Evolutionary conservation across 176 grass and related monocot species (phyloP).

Genomic region (Hordeum marinum): DNA sequence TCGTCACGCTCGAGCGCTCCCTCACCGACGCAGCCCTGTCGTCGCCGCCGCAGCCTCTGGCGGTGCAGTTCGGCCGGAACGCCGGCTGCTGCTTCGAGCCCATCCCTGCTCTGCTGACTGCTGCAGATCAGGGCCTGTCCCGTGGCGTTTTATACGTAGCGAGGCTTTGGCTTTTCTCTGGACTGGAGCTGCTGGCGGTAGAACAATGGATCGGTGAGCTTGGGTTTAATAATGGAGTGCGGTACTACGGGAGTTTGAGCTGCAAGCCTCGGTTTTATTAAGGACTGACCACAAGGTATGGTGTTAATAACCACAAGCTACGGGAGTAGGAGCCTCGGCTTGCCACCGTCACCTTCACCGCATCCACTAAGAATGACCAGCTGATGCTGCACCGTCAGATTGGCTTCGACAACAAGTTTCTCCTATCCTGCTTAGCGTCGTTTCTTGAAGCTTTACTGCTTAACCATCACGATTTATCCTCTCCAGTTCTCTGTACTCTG

Average conservation of each 20-base stretch:
- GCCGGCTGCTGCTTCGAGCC: neutral
- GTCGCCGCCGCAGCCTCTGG: neutral
- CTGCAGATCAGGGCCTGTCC: neutral
- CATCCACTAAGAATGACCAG: neutral
- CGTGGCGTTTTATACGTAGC: neutral
- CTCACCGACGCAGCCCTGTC: neutral
- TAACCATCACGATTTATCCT: neutral
- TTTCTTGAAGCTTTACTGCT: neutral
- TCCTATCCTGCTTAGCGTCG: neutral
- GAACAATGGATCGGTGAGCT: no score
- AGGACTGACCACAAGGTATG: neutral
- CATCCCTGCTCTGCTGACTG: neutral
- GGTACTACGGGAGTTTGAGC: neutral
- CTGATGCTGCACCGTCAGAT: neutral
- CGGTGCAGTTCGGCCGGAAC: neutral
- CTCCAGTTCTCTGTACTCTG: no score
- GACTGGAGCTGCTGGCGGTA: no score
- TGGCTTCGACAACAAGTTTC: no score
- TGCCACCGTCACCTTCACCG: no score
- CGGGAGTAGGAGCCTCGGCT: no score
- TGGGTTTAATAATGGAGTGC: neutral
- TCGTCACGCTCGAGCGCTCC: constrained; percentile 28
- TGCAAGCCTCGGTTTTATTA: neutral
- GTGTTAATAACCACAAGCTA: no score
- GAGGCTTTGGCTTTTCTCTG: no score